Evolutionary conservation across 192 early-diverging fungal genomes (phyloP), one percentile per base, ranked within the genome.

Genomic region (Backusella macrospora): DNA sequence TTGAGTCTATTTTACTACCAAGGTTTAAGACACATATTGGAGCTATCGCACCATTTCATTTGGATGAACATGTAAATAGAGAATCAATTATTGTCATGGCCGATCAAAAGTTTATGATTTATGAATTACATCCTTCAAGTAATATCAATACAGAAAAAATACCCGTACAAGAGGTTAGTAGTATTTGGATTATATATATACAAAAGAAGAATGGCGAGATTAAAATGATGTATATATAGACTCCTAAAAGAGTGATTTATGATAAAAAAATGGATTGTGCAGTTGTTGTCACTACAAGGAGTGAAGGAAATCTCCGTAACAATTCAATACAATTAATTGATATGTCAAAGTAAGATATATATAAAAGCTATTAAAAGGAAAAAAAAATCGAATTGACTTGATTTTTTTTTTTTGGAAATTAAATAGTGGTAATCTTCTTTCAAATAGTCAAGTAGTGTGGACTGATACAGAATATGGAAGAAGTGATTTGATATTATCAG

Each of bases 281-380:
- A 1, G 48, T 71, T 16, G 48, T 16, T 40, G 48, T 71, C 1
- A 42, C 69, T 38, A 55, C 49, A 71, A 18, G 29, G 1, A 48
- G 4, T 4, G 39, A 71, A 39, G 9, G 37, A 21, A 26, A 29
- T 39, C 15, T 39, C 40, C 37, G 69, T 9, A 12, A 21, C 8
- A 67, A 42, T 12, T 67, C 65, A 14, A 67, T 71, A 39, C 26
- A 37, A 43, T n/a, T 71, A 12, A 40, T 71, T 13, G 69, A 71
- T n/a, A 21, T 48, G 18, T 21, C 34, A 1, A 69, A 29, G 67
- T 69, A 69, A 34, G 16, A 14, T 5, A 0, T 65, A 37, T 34
- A 21, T 63, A 23, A 4, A 2, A 7, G 10, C 0, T 6, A 68
- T 26, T 68, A 23, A 21, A 68, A n/a, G n/a, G n/a, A n/a, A 34